phyloP scores from a whole-genome alignment of 495 filamentous ascomycete species.

The Cudoniella acicularis region DNA sequence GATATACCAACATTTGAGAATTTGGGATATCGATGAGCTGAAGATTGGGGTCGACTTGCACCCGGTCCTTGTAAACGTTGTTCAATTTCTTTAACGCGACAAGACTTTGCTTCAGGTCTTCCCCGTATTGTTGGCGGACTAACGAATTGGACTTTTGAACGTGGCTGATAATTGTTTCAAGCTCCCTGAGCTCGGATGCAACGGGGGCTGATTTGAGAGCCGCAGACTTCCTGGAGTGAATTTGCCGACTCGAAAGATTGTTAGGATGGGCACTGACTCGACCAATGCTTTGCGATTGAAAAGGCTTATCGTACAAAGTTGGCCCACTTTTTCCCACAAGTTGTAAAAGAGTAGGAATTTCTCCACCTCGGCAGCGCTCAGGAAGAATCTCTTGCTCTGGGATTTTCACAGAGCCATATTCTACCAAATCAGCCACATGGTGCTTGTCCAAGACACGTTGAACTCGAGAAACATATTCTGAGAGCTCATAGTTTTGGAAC shows the following conservation, averaged over 20 bases:
- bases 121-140: slow-evolving; percentile 34
- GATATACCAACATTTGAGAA: too few species aligned
- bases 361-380: slow-evolving; percentile 12
- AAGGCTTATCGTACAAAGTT: background rate
- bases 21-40: too few species aligned
- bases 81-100: slow-evolving; percentile 23
- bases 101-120: slow-evolving; percentile 38
- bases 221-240: too few species aligned
- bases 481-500: slow-evolving; percentile 14
- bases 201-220: too few species aligned
- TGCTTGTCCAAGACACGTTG: slow-evolving; percentile 11
- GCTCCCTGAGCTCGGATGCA: slow-evolving; percentile 21
- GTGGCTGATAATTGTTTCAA: slow-evolving; percentile 30
- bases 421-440: too few species aligned
- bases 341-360: slow-evolving; percentile 17
- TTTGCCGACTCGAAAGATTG: too few species aligned
- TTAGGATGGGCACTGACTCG: too few species aligned
- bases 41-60: too few species aligned
- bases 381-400: slow-evolving; percentile 14
- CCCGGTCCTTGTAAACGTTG: too few species aligned
- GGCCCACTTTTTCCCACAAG: slow-evolving; percentile 8
- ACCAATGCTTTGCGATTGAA: too few species aligned
- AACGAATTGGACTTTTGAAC: slow-evolving; percentile 28
- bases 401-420: background rate
- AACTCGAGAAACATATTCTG: slow-evolving; percentile 5